phyloP scores from a whole-genome alignment of 768 basidiomycete genomes.

The Mycena polygramma region DNA sequence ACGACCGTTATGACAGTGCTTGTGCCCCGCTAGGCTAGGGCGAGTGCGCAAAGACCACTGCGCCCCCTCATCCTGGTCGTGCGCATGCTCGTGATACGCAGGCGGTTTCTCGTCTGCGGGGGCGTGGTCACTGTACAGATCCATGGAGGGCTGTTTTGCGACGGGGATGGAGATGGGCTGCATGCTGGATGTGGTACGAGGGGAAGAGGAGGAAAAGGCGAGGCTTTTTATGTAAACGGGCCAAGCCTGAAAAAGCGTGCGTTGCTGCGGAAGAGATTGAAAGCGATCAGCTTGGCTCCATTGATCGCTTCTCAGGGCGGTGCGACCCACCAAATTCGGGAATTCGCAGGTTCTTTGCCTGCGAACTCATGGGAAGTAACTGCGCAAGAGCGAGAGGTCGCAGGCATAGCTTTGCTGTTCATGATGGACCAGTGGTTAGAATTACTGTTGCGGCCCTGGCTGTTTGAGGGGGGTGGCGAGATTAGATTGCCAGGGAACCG shows the following conservation, averaged over 20 bases:
- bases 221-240: slow-evolving; percentile 15
- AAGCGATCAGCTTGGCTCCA: slow-evolving; percentile 7
- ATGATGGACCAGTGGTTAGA: too few species aligned
- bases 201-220: neutral
- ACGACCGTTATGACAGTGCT: slow-evolving; percentile 48
- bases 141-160: slow-evolving; percentile 29
- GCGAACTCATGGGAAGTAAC: too few species aligned
- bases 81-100: slow-evolving; percentile 14
- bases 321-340: neutral
- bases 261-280: slow-evolving; percentile 3
- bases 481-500: too few species aligned
- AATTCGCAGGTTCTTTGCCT: neutral
- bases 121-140: slow-evolving; percentile 12
- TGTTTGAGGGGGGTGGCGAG: too few species aligned
- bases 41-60: slow-evolving; percentile 25
- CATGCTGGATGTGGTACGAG: slow-evolving; percentile 20
- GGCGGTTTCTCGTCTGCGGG: slow-evolving; percentile 18
- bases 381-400: too few species aligned
- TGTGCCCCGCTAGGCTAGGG: slow-evolving; percentile 36
- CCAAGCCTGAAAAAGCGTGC: neutral
- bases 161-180: slow-evolving; percentile 22
- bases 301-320: neutral
- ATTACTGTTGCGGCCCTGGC: too few species aligned
- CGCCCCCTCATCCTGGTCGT: slow-evolving; percentile 3
- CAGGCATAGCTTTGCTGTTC: too few species aligned